Base-by-base conservation (phyloP, 169 alveolate species). In the Perkinsus olseni region DNA sequence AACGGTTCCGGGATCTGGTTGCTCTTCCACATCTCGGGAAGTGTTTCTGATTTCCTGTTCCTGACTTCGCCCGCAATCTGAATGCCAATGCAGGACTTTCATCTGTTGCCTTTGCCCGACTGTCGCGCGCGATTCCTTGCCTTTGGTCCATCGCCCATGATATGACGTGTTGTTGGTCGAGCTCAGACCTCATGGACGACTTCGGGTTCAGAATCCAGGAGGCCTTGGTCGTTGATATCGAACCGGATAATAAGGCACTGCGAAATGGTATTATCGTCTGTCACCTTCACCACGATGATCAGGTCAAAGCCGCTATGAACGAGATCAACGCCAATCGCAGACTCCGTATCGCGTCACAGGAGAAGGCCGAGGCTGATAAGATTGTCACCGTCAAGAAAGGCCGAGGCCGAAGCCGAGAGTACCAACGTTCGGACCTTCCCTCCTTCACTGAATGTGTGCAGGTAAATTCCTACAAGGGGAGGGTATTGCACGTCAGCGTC, bases 261-360 rank as follows among this genome's bases (percentile, higher is more conserved):
- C n/a, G n/a, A n/a, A n/a, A n/a, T n/a, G n/a, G 13, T 21, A 21
- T 50, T 50, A 13, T 21, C 74, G 74, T 21, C 74, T 50, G 74
- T 50, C 74, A 50, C n/a, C n/a, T n/a, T n/a, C n/a, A n/a, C n/a
- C n/a, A n/a, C n/a, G n/a, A n/a, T n/a, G n/a, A n/a, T n/a, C 74
- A 38, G 93, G 95, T 93, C 38, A 28, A 39, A 13, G 95, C 91
- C 39, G 95, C 95, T 17, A 93, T 93, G 95, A 93, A 93, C 36
- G 95, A 91, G 92, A 93, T 93, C 51, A 93, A 93, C 40, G 93
- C 95, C 4, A 38, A 51, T 28, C 13, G 34, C 11, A 39, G 95
- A 8, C 39, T 21, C 0, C 94, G 93, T 40, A 38, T 91, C 0
- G 95, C 95, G 0, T 91, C 95, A n/a, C 94, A 93, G 38, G 95